A percentile compares a stretch with the other conserved stretches of the same genome.
These are phyloP conservation scores for Leucogyrophana mollusca DNA, from an alignment of 768 basidiomycete species.

Conservation along the genomic window DNA sequence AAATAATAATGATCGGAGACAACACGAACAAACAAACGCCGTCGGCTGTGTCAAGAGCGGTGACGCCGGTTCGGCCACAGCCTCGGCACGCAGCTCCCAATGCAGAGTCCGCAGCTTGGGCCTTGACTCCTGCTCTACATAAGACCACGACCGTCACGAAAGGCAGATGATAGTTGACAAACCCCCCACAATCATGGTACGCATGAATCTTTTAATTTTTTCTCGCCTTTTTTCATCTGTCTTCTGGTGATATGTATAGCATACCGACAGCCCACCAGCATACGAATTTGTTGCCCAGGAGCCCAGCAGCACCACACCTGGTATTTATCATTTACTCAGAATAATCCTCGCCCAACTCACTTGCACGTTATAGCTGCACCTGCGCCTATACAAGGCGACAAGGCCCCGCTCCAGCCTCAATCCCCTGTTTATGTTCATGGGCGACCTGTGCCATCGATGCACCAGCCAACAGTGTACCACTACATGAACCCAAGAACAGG, in stretches of 20 bases:
- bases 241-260: background rate
- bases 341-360: too few relatives aligned
- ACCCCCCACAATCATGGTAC: constrained; percentile 24
- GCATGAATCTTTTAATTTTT: background rate
- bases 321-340: too few relatives aligned
- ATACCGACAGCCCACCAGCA: constrained; percentile 45
- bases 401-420: constrained; percentile 6
- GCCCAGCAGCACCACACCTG: too few relatives aligned
- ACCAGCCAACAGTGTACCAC: constrained; percentile 58
- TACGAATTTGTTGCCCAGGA: constrained; percentile 40
- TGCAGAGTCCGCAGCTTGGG: constrained; percentile 19
- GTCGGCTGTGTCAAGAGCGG: too few relatives aligned
- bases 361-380: too few relatives aligned
- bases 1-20: constrained; percentile 11
- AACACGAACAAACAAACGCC: constrained; percentile 11
- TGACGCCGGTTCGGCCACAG: constrained; percentile 16
- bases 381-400: too few relatives aligned
- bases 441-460: constrained; percentile 27
- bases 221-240: too few relatives aligned
- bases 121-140: constrained; percentile 2
- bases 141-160: background rate
- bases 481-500: constrained; percentile 65
- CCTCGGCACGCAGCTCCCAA: background rate
- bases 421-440: constrained; percentile 19
- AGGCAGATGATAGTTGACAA: constrained; percentile 22